Conservation (phyloP, 352 stramenopile genomes). For the Pythium dissotocum region DNA sequence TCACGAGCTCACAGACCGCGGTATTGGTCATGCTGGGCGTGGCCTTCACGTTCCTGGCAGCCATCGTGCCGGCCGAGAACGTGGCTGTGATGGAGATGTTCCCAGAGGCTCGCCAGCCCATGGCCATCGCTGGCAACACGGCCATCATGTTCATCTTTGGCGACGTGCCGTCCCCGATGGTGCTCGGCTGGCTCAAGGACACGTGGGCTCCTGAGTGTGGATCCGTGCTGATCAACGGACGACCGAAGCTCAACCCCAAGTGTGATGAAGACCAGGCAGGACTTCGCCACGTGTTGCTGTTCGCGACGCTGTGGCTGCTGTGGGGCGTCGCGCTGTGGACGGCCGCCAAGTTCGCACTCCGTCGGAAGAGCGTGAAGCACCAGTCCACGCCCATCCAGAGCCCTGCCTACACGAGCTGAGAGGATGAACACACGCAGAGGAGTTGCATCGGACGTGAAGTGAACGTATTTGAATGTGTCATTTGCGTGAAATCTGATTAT, state of each 20-base stretch:
- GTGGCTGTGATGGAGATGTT: neutral
- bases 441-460: too few species aligned
- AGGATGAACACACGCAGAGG: too few species aligned
- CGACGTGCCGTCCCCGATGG: constrained; percentile 88
- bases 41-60: neutral
- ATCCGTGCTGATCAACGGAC: neutral
- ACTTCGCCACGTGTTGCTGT: neutral
- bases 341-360: neutral
- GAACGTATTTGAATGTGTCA: too few species aligned
- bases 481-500: too few species aligned
- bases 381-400: neutral
- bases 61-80: neutral
- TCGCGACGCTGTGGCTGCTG: neutral
- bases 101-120: neutral
- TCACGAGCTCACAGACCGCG: neutral
- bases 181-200: constrained; percentile 89
- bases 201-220: constrained; percentile 75
- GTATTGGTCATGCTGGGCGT: neutral
- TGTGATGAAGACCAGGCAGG: neutral
- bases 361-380: neutral
- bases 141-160: constrained; percentile 90
- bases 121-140: constrained; percentile 64
- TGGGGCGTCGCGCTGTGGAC: neutral
- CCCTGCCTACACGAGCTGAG: constrained; percentile 1
- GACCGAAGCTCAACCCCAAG: neutral